phyloP scores from a whole-genome alignment of 441 rosid species.

The California macrophylla region DNA sequence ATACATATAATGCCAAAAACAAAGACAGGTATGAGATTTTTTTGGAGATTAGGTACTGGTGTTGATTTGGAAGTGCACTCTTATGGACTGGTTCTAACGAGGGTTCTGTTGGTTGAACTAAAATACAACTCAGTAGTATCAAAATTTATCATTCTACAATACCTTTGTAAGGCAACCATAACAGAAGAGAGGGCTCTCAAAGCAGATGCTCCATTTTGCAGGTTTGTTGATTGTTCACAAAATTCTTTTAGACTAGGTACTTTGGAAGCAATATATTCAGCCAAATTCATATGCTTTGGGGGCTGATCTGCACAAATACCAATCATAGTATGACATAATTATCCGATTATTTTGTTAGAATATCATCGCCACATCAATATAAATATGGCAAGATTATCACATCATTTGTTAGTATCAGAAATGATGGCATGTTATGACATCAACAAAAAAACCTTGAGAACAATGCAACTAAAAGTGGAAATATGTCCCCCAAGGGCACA shows the following conservation, averaged over 20 bases:
- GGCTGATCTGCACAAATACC: constrained; percentile 52
- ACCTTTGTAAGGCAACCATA: constrained; percentile 76
- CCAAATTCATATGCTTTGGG: constrained; percentile 51
- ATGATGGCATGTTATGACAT: background rate
- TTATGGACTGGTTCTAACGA: background rate
- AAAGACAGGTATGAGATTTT: background rate
- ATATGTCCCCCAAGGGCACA: too few species aligned
- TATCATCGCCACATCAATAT: background rate
- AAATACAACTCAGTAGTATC: background rate
- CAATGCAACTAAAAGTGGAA: constrained; percentile 5
- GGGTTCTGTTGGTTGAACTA: background rate
- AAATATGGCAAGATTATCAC: background rate
- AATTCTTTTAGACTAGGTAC: constrained; percentile 63
- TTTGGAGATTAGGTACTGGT: background rate
- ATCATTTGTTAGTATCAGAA: too few species aligned
- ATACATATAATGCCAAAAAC: background rate
- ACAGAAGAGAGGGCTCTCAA: constrained; percentile 66
- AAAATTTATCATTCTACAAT: constrained; percentile 12
- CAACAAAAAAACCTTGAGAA: background rate
- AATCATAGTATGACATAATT: constrained; percentile 6
- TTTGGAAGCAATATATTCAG: constrained; percentile 53
- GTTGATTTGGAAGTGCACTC: background rate
- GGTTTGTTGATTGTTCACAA: constrained; percentile 33
- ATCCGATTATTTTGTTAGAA: background rate
- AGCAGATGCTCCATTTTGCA: constrained; percentile 40